Evolutionary conservation across 345 rosid genomes (phyloP).

Genomic region (Carallia pectinifolia): DNA sequence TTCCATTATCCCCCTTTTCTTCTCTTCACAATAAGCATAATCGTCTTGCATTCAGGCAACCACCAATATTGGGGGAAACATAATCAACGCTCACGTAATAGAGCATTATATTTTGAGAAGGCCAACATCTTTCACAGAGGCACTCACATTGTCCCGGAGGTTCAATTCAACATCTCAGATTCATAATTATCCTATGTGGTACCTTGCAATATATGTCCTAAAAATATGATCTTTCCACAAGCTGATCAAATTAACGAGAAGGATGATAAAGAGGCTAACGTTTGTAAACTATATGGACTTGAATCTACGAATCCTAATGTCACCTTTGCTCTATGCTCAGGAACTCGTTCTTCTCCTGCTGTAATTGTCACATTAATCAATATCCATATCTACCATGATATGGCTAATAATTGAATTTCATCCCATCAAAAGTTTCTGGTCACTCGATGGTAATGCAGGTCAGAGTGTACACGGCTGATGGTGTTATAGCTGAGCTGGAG

Average conservation of each 20-base stretch:
- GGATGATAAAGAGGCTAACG: conserved; percentile 53
- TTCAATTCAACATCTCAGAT: no score
- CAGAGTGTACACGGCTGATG: conserved; percentile 78
- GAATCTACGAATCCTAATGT: conserved; percentile 65
- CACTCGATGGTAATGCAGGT: conserved; percentile 45
- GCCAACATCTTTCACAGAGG: conserved; percentile 42
- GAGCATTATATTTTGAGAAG: conserved; percentile 76
- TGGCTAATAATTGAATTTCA: background rate
- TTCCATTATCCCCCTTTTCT: background rate
- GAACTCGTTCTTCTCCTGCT: conserved; percentile 91
- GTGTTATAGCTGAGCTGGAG: conserved; percentile 63
- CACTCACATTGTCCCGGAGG: background rate
- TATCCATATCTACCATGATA: background rate
- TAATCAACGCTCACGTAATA: conserved; percentile 72
- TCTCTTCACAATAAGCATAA: no score
- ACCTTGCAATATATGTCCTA: no score
- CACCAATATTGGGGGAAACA: conserved; percentile 78
- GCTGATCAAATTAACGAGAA: conserved; percentile 37
- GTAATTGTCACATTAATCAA: conserved; percentile 44
- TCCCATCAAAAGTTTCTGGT: background rate
- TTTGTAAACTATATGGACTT: conserved; percentile 67
- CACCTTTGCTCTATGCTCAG: conserved; percentile 81
- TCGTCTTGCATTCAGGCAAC: conserved; percentile 52
- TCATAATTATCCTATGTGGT: no score
- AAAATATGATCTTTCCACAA: conserved; percentile 5